phyloP scores from a whole-genome alignment of 257 asterid genomes.

The Petunia axillaris region DNA sequence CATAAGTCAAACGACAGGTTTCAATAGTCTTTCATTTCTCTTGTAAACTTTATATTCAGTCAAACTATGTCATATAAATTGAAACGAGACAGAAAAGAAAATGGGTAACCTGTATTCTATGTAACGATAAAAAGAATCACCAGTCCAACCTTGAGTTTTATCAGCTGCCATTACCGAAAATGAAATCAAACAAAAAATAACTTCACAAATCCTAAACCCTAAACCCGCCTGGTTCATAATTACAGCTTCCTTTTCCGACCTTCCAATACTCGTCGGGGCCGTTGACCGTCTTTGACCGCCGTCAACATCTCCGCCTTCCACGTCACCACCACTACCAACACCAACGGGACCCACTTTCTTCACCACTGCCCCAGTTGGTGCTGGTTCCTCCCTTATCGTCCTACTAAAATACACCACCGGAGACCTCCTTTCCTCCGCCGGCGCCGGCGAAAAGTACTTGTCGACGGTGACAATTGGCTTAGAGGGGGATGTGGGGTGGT shows the following conservation, averaged over 20 bases:
- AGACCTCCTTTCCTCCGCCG: conserved; percentile 41
- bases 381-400: conserved; percentile 49
- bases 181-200: conserved; percentile 60
- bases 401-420: conserved; percentile 35
- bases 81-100: background rate
- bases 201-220: conserved; percentile 62
- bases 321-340: conserved; percentile 35
- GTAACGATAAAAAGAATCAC: conserved; percentile 80
- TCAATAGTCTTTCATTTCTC: too few relatives aligned
- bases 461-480: conserved; percentile 57
- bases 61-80: too few relatives aligned
- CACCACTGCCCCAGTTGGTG: conserved; percentile 40
- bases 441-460: conserved; percentile 39
- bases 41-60: too few relatives aligned
- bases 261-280: conserved; percentile 44
- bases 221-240: conserved; percentile 50
- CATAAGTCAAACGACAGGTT: too few relatives aligned
- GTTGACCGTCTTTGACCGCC: conserved; percentile 52
- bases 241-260: conserved; percentile 45
- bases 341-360: conserved; percentile 46
- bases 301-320: conserved; percentile 55
- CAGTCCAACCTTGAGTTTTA: conserved; percentile 80
- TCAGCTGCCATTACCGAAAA: conserved; percentile 89
- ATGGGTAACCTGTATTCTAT: conserved; percentile 55
- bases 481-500: conserved; percentile 31